These are phyloP conservation scores for Hevea brasiliensis DNA, from an alignment of 345 rosid genomes.

Conservation along the genomic window DNA sequence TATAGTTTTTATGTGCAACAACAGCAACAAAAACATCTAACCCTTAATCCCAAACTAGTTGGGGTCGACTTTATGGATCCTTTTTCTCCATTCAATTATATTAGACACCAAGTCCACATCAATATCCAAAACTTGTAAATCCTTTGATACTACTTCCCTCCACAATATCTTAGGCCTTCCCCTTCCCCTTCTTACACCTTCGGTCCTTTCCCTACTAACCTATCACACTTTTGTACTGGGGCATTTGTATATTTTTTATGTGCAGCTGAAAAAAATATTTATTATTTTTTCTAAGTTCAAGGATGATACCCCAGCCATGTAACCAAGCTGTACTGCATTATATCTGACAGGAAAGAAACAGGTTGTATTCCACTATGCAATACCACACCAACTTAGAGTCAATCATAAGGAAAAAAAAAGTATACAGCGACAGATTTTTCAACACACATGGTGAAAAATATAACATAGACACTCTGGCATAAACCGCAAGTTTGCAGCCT, in stretches of 20 bases:
- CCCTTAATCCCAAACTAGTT: no score
- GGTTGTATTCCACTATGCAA: neutral
- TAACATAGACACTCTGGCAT: constrained; percentile 94
- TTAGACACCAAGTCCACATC: no score
- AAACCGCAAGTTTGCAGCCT: constrained; percentile 91
- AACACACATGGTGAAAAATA: constrained; percentile 93
- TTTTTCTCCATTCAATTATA: no score
- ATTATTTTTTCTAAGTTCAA: neutral
- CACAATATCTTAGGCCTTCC: neutral
- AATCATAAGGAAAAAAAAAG: neutral
- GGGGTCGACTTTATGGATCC: no score
- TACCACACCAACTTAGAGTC: neutral
- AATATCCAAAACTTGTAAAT: no score
- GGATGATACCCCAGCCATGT: neutral
- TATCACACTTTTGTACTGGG: no score
- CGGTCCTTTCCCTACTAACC: no score
- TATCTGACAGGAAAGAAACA: neutral
- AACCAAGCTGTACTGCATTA: neutral
- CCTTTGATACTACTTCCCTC: no score
- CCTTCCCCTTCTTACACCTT: neutral
- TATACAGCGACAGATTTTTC: constrained; percentile 15
- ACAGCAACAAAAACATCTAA: no score
- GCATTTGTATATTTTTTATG: neutral
- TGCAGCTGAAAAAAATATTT: neutral
- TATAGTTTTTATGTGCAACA: neutral